A percentile compares a stretch with the other conserved stretches of the same genome.
Conservation (phyloP, 2,329 filamentous ascomycete genomes). For the Aspergillus uvarum region DNA sequence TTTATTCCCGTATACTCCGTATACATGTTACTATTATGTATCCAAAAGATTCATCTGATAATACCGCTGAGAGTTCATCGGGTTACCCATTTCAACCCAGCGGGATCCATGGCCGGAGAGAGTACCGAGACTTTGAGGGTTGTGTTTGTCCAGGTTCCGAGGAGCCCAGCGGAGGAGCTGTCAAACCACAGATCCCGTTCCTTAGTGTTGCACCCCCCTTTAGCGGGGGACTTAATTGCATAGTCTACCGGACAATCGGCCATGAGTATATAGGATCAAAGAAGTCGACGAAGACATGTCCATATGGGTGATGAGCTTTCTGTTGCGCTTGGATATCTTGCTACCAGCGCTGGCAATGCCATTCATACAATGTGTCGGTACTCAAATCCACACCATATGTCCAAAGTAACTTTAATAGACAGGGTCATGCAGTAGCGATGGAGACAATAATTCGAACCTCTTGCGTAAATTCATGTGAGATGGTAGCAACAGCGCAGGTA, state of each 20-base stretch:
- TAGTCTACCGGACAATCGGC: background rate
- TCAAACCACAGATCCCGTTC: conserved; percentile 8
- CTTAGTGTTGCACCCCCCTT: conserved; percentile 2
- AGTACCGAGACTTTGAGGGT: background rate
- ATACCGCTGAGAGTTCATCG: background rate
- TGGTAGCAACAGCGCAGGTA: background rate
- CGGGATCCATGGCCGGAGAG: background rate
- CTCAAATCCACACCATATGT: background rate
- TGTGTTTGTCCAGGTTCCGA: background rate
- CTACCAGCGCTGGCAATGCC: background rate
- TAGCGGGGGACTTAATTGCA: background rate
- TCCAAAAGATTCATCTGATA: background rate
- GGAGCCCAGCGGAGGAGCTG: conserved; percentile 5
- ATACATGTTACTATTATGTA: background rate
- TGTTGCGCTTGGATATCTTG: background rate
- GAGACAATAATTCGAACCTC: background rate
- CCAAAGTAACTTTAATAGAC: background rate
- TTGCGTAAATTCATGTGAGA: background rate
- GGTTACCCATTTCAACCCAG: background rate
- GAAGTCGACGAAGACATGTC: background rate
- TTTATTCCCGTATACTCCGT: background rate
- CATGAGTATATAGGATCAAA: background rate
- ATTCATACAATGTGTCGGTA: background rate
- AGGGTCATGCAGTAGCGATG: background rate
- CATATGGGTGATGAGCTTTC: too few relatives aligned